Percentiles rank a stretch among this genome's conserved stretches.
These are phyloP conservation scores for Trichoderma sp. DNA, from an alignment of 2,329 filamentous ascomycete genomes.

Conservation along the genomic window DNA sequence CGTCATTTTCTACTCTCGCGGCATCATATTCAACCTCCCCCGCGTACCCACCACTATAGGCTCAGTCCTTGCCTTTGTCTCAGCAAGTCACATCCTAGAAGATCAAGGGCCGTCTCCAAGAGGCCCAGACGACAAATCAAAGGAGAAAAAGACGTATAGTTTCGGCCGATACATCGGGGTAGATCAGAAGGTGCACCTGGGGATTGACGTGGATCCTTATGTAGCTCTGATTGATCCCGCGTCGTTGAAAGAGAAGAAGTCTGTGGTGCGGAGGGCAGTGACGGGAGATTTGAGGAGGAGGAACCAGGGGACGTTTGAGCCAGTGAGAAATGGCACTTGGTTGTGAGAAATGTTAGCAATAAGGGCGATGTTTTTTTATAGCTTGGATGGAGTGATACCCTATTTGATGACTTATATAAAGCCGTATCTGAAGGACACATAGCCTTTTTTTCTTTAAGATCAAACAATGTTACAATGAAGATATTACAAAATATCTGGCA, in stretches of 20 bases:
- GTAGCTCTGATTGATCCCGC: constrained; percentile 32
- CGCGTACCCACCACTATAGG: constrained; percentile 52
- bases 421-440: neutral
- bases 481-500: neutral
- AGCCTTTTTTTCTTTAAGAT: neutral
- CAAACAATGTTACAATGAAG: neutral
- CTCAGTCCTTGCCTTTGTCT: constrained; percentile 46
- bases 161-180: constrained; percentile 51
- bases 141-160: constrained; percentile 35
- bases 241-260: neutral
- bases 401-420: neutral
- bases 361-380: neutral
- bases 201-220: constrained; percentile 50
- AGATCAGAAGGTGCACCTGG: constrained; percentile 48
- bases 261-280: neutral
- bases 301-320: neutral
- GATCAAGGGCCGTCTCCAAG: neutral
- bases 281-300: neutral
- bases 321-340: neutral
- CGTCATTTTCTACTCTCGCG: constrained; percentile 40
- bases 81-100: constrained; percentile 32
- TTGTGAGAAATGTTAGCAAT: neutral
- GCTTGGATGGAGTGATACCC: neutral
- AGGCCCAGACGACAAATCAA: neutral
- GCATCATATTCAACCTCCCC: constrained; percentile 45